phyloP scores from a whole-genome alignment of 2,329 filamentous ascomycete genomes.

The Juglanconis oblonga region DNA sequence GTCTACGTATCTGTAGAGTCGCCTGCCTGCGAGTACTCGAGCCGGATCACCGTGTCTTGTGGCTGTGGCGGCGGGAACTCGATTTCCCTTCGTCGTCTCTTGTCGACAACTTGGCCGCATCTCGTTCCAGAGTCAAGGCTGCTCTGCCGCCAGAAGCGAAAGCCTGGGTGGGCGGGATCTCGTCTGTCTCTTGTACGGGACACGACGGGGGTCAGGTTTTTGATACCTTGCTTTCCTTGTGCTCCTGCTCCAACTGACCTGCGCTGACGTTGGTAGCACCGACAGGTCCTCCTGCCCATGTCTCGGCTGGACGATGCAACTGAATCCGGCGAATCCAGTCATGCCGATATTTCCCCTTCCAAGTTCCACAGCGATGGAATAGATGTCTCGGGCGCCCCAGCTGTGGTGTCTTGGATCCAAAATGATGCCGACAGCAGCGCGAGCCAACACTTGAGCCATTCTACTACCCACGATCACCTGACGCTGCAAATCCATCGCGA shows the following conservation, averaged over 20 bases:
- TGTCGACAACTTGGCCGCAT: conserved; percentile 4
- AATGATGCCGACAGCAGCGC: not conserved
- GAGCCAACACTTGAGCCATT: not conserved
- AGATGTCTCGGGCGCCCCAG: not conserved
- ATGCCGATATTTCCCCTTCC: not conserved
- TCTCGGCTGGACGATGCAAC: not conserved
- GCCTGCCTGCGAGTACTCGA: conserved; percentile 7
- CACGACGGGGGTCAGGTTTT: conserved; percentile 10
- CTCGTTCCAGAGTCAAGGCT: conserved; percentile 15
- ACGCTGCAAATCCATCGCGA: conserved; percentile 1
- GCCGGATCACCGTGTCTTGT: not conserved
- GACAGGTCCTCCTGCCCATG: not conserved
- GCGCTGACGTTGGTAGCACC: not conserved
- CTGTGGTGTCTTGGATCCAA: conserved; percentile 1
- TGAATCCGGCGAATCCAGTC: not conserved
- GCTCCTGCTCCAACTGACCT: not conserved
- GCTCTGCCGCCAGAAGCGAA: conserved; percentile 7
- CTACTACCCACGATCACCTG: not conserved
- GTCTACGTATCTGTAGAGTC: not conserved
- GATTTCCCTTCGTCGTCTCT: not conserved
- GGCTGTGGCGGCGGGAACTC: conserved; percentile 13
- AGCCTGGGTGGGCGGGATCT: conserved; percentile 15
- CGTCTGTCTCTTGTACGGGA: not conserved
- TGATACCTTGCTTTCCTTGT: not conserved
- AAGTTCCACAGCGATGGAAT: not conserved